A percentile compares a stretch with the other conserved stretches of the same genome.
These are phyloP conservation scores for Metarhizium sp. DNA, from an alignment of 2,329 filamentous ascomycete genomes.

Conservation along the genomic window DNA sequence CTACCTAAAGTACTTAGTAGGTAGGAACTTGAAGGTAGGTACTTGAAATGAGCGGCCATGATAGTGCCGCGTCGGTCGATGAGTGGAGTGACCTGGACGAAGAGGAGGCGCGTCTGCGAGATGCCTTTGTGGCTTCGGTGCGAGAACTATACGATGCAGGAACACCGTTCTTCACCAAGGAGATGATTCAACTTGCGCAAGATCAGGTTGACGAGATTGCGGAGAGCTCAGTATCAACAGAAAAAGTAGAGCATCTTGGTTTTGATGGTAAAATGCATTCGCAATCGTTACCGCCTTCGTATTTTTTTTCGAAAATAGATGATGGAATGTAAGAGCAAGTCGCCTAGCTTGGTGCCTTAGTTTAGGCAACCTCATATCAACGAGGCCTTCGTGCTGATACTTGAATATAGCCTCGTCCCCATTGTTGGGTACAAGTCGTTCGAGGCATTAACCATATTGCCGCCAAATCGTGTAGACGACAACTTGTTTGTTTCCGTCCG, in stretches of 20 bases:
- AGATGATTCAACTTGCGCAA: constrained; percentile 2
- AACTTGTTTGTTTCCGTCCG: neutral
- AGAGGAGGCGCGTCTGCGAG: neutral
- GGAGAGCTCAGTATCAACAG: neutral
- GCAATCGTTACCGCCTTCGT: neutral
- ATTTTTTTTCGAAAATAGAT: neutral
- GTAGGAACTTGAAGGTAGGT: too few species aligned
- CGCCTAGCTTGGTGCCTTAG: neutral
- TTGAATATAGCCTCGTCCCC: neutral
- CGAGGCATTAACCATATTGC: neutral
- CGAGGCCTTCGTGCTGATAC: neutral
- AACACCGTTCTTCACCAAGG: constrained; percentile 2
- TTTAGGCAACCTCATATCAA: neutral
- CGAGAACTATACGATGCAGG: constrained; percentile 3
- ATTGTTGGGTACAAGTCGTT: neutral
- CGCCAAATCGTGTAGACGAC: neutral
- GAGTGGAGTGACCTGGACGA: neutral
- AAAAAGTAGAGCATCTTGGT: neutral
- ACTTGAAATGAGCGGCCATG: neutral
- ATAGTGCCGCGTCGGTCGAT: neutral
- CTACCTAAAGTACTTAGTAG: too few species aligned
- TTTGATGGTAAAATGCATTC: constrained; percentile 1
- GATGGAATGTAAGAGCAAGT: neutral
- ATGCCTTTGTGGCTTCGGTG: neutral
- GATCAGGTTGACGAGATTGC: neutral